Conservation (phyloP, 2,329 filamentous ascomycete species). For the Penicillium aurantiogriseum region DNA sequence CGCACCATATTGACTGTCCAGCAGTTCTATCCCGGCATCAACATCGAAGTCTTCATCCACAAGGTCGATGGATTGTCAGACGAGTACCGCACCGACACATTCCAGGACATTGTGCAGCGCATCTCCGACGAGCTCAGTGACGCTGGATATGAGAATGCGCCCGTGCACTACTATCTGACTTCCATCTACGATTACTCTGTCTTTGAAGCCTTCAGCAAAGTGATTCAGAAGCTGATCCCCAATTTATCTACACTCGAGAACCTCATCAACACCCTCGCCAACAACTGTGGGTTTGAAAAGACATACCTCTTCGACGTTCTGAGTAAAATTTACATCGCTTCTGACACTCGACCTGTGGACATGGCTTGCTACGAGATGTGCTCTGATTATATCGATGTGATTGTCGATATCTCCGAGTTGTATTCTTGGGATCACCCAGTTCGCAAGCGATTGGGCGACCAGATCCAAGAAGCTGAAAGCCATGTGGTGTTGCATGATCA, state of each 20-base stretch:
- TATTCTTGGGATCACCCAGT: constrained; percentile 70
- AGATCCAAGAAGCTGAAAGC: constrained; percentile 59
- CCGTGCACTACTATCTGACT: constrained; percentile 91
- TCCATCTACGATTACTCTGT: constrained; percentile 98
- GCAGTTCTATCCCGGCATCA: constrained; percentile 85
- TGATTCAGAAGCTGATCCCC: constrained; percentile 95
- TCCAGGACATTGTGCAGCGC: constrained; percentile 92
- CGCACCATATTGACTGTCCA: constrained; percentile 86
- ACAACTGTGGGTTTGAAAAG: constrained; percentile 93
- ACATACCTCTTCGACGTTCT: constrained; percentile 97
- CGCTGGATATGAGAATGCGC: constrained; percentile 86
- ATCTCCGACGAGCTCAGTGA: constrained; percentile 96
- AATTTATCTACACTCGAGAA: constrained; percentile 90
- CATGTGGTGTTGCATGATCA: constrained; percentile 61
- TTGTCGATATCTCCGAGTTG: constrained; percentile 93
- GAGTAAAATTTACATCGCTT: constrained; percentile 98
- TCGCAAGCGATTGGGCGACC: constrained; percentile 43
- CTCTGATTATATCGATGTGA: constrained; percentile 97
- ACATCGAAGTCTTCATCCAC: constrained; percentile 98
- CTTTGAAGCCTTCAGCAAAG: constrained; percentile 97
- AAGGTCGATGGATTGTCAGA: constrained; percentile 98
- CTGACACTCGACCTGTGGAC: constrained; percentile 87
- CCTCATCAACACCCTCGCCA: constrained; percentile 89
- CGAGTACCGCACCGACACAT: constrained; percentile 93
- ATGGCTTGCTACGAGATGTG: constrained; percentile 98